phyloP scores from a whole-genome alignment of 1,284 basidiomycete genomes.

The Trametes sp. region DNA sequence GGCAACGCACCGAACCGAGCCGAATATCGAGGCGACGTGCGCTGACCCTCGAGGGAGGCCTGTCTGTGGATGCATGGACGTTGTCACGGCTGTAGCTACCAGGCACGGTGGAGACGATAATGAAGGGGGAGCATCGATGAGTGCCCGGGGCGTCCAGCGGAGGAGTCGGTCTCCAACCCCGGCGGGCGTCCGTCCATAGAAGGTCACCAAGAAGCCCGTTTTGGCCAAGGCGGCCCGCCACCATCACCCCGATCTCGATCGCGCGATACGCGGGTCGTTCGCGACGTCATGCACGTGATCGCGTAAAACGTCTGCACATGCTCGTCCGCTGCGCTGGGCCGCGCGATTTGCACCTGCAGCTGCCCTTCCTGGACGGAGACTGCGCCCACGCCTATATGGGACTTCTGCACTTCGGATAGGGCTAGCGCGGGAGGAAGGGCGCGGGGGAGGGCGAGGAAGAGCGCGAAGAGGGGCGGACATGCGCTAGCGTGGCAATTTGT shows the following conservation, averaged over 20 bases:
- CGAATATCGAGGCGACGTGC: background rate
- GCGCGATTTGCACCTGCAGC: background rate
- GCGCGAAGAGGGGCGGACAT: slow-evolving; percentile 22
- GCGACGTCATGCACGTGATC: slow-evolving; percentile 28
- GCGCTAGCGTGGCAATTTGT: slow-evolving; percentile 16
- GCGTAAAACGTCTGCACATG: slow-evolving; percentile 18
- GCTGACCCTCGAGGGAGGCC: background rate
- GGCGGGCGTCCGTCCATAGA: slow-evolving; percentile 11
- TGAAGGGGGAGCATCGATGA: background rate
- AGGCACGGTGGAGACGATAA: background rate
- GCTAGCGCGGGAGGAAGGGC: slow-evolving; percentile 4
- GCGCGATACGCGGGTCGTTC: slow-evolving; percentile 22
- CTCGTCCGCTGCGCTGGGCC: background rate
- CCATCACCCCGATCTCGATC: slow-evolving; percentile 26
- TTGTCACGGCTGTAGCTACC: background rate
- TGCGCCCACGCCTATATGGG: background rate
- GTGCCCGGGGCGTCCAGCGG: background rate
- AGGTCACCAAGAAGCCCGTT: slow-evolving; percentile 7
- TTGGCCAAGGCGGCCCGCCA: slow-evolving; percentile 6
- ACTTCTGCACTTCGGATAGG: slow-evolving; percentile 1
- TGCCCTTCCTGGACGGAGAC: background rate
- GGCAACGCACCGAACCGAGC: background rate
- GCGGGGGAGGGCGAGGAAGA: background rate
- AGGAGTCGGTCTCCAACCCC: slow-evolving; percentile 8
- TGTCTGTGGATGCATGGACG: background rate